Evolutionary conservation across 768 basidiomycete genomes (phyloP).

Genomic region (Kockovaella imperatae): DNA sequence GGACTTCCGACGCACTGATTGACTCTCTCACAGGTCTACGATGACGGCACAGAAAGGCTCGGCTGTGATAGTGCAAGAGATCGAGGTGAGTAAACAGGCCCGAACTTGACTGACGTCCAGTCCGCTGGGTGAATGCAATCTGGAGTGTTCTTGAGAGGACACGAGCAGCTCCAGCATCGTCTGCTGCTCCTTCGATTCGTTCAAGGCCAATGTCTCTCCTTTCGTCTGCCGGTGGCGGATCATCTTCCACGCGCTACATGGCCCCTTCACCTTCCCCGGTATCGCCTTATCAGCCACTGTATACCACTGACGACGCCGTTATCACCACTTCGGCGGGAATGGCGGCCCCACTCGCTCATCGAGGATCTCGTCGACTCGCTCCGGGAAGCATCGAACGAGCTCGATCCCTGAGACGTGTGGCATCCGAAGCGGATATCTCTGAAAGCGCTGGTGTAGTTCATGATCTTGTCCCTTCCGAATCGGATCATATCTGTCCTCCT

Average conservation of each 20-base stretch:
- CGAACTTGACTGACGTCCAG: conserved; percentile 33
- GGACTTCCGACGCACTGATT: background rate
- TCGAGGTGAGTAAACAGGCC: conserved; percentile 44
- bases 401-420: conserved; percentile 28
- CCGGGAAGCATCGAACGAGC: conserved; percentile 19
- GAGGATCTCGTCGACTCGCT: conserved; percentile 30
- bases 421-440: conserved; percentile 35
- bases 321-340: conserved; percentile 37
- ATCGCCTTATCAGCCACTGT: conserved; percentile 1
- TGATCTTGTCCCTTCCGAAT: background rate
- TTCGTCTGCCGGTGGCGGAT: conserved; percentile 20
- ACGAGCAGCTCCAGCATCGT: conserved; percentile 9
- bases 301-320: conserved; percentile 29
- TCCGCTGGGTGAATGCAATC: conserved; percentile 83
- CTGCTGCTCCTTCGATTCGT: conserved; percentile 8
- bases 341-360: conserved; percentile 25
- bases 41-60: conserved; percentile 78
- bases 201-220: conserved; percentile 10
- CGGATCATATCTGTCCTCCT: conserved; percentile 9
- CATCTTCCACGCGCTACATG: conserved; percentile 25
- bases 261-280: conserved; percentile 8
- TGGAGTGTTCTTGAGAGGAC: conserved; percentile 54
- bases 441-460: conserved; percentile 1
- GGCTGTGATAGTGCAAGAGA: conserved; percentile 82
- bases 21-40: conserved; percentile 52